Base-by-base conservation (phyloP, 768 basidiomycete genomes). In the Calocera cornea region DNA sequence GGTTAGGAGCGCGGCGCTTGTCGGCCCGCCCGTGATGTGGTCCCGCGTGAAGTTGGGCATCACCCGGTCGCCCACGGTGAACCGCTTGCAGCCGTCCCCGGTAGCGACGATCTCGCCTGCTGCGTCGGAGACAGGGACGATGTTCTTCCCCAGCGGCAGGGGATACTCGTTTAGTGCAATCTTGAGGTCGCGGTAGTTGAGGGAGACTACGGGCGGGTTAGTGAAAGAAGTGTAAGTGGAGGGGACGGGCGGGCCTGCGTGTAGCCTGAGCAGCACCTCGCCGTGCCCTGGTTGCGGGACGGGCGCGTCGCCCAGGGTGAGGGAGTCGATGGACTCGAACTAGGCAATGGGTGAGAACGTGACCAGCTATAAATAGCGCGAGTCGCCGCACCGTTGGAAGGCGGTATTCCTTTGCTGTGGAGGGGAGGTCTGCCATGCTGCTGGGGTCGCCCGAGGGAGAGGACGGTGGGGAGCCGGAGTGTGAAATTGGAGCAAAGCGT, bases 61-160 rank as follows among this genome's bases (percentile, higher is more conserved):
- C 8, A 70, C 67, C 24, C 69, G 64, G 29, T 70, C 69, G 1
- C 69, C 69, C 2, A 60, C 24, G 54, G 14, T 10, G 54, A 60
- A 60, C 34, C 17, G 19, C 40, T 60, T 47, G 49, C 67, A 70
- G 19, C 64, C 47, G 11, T 49, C 16, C n/a, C 67, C 69, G 14
- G 31, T 27, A 10, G 24, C 27, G 54, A 63, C 69, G 41, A 70
- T 65, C 41, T 70, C 69, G 1, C 69, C 69, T 31, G 69, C 69
- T 2, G 64, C 64, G 22, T 70, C 69, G 0, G 67, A 70, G 22
- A 38, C 47, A 1, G 66, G 54, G 11, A 60, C 24, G 54, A 60
- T 60, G 54, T 60, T 27, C 54, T 60, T 2, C 10, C 14, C 54
- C 54, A 60, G 22, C 11, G 54, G 54, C 24, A 60, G 54, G 14